Percentiles rank a stretch among this genome's conserved stretches.
phyloP scores from a whole-genome alignment of 2,329 filamentous ascomycete genomes.

The Nemania sp. region DNA sequence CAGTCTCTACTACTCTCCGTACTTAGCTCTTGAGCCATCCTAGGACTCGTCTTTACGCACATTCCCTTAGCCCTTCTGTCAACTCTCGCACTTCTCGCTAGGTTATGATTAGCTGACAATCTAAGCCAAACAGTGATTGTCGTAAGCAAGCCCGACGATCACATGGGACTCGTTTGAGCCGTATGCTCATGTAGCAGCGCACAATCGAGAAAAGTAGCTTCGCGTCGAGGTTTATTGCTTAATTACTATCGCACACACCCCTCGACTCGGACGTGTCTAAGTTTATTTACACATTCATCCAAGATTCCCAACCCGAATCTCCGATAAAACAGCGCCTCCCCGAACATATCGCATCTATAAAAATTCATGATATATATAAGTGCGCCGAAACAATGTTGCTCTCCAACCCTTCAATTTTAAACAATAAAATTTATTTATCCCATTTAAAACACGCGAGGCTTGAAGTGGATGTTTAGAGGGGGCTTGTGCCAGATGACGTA shows the following conservation, averaged over 20 bases:
- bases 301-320: constrained; percentile 11
- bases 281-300: constrained; percentile 16
- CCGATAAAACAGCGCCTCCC: neutral
- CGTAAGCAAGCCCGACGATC: too few species aligned
- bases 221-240: constrained; percentile 17
- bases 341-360: constrained; percentile 15
- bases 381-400: constrained; percentile 31
- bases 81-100: too few species aligned
- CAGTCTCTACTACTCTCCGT: too few species aligned
- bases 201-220: neutral
- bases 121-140: too few species aligned
- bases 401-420: neutral
- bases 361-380: constrained; percentile 23
- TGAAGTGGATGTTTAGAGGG: constrained; percentile 50
- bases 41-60: too few species aligned
- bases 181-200: neutral
- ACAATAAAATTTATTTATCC: constrained; percentile 8
- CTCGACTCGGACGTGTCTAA: constrained; percentile 11
- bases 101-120: too few species aligned
- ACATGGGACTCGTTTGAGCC: too few species aligned
- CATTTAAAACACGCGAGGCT: constrained; percentile 39
- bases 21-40: too few species aligned
- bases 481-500: constrained; percentile 54
- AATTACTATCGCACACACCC: constrained; percentile 32
- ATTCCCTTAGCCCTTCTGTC: too few species aligned